Base-by-base conservation (phyloP, 257 asterid genomes). In the Cinchona pubescens region DNA sequence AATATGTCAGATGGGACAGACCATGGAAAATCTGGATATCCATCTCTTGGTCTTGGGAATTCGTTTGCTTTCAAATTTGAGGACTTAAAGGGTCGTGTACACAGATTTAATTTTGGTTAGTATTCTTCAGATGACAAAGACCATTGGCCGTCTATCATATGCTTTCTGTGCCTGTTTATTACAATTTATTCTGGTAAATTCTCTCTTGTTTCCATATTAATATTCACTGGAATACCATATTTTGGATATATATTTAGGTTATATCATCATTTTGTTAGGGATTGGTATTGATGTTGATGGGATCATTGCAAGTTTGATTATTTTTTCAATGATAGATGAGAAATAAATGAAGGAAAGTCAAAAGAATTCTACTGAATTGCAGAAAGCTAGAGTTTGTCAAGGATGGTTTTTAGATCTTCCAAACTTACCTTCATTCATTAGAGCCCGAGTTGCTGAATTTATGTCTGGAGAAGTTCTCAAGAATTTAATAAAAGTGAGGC, bases 51-150 rank as follows among this genome's bases (percentile, higher is more conserved):
- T 76, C 97, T 85, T 77, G 98, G 89, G 82, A 90, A 87, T 88
- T 79, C 87, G 72, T 89, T 89, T 80, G 76, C 88, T 77, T 94
- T 90, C 84, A 94, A 94, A 85, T 94, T 94, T 75, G 86, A 82
- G 83, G 98, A 94, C 83, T 83, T 38, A 27, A 88, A 84, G 74
- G 89, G 92, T 75, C 97, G 86, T 62, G 86, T 92, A 51, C 97
- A 92, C 83, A 86, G 98, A 80, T 88, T 94, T 78, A 89, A 80
- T 83, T 90, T 82, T 76, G 96, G 98, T 92, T 80, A 87, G 96
- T 83, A 35, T 75, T 79, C 60, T 63, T 51, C 48, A 18, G 72
- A 53, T 37, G 69, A 10, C 34, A n/a, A 6, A 15, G 42, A 37
- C 2, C 35, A 38, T 69, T 60, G 55, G 69, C 40, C 65, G 1